Percentiles rank a stretch among this genome's conserved stretches.
phyloP scores from a whole-genome alignment of 1,139 yeast genomes.

The Hanseniaspora sp. region DNA sequence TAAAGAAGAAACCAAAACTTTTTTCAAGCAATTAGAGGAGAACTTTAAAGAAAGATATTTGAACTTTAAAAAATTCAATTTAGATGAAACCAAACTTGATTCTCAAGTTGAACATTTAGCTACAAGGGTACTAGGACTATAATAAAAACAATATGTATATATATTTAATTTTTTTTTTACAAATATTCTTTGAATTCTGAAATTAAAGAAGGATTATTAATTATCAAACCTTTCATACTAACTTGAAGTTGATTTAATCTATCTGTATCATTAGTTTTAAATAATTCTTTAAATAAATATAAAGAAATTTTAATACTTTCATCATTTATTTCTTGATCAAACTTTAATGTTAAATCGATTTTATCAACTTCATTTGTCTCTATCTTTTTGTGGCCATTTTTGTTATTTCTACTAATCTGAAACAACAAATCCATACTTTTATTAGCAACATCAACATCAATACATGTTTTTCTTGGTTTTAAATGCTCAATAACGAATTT shows the following conservation, averaged over 20 bases:
- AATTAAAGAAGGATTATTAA: not conserved
- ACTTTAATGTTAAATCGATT: constrained; percentile 18
- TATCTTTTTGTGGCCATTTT: not conserved
- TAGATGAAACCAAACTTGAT: constrained; percentile 23
- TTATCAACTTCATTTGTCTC: not conserved
- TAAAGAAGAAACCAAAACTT: constrained; percentile 29
- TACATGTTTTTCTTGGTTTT: constrained; percentile 42
- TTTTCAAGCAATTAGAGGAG: constrained; percentile 22
- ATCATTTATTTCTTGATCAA: constrained; percentile 7
- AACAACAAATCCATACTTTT: constrained; percentile 26
- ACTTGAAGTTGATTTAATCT: not conserved
- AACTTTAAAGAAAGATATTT: constrained; percentile 24
- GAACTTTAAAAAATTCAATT: constrained; percentile 23
- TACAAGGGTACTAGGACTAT: constrained; percentile 21
- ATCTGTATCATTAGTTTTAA: not conserved
- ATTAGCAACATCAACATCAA: constrained; percentile 36
- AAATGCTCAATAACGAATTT: constrained; percentile 89
- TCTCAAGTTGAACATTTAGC: constrained; percentile 25
- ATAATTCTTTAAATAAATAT: not conserved
- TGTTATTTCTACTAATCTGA: not conserved
- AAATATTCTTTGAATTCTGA: constrained; percentile 5
- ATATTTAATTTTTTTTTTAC: not conserved
- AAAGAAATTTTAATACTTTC: constrained; percentile 4
- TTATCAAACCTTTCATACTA: constrained; percentile 2
- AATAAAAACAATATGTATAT: not conserved